Base-by-base conservation (phyloP, 2,329 filamentous ascomycete species). In the Capronia americana region DNA sequence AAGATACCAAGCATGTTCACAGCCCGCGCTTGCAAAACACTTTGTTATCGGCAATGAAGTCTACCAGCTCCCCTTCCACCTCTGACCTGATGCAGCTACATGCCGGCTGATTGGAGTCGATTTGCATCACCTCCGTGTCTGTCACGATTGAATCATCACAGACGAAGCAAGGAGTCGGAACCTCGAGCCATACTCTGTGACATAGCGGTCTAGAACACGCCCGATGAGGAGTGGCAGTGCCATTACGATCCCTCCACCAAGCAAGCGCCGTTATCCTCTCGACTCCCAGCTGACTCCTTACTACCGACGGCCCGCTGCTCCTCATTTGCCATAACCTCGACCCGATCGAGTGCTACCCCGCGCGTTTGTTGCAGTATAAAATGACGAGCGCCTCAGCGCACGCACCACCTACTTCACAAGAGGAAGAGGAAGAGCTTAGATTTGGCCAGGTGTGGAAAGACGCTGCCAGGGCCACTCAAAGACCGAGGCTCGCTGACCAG, bases 401-500 rank as follows among this genome's bases (percentile, higher is more conserved):
- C 63, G 55, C 63, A 64, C 38, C 60, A 48, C 24, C 64, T 26
- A 11, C 30, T 38, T 23, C 61, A 54, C 34, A 48, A 50, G 65
- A 69, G 50, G 71, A 72, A 68, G 68, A 66, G 48, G 54, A 70
- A 59, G 69, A 71, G 38, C 60, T 72, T 23, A 57, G 57, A 41
- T 73, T 72, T 55, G 70, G 71, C 14, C 64, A 72, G 61, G 66
- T 68, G 30, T 71, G 70, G 71, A 69, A 70, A 30, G 67, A 66
- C 57, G 69, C 69, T 32, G 70, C 60, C 57, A 67, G 46, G 46
- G 30, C 64, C n/a, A 56, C 66, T 32, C 41, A 60, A n/a, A 41
- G 64, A 63, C 67, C 70, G 24, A 55, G 50, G 46, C 23, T 64
- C 23, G 57, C 44, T 17, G 57, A 69, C 30, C 62, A 61, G 20